A percentile compares a stretch with the other conserved stretches of the same genome.
These are phyloP conservation scores for Lolium perenne DNA, from an alignment of 176 grass and related monocot genomes.

Conservation along the genomic window DNA sequence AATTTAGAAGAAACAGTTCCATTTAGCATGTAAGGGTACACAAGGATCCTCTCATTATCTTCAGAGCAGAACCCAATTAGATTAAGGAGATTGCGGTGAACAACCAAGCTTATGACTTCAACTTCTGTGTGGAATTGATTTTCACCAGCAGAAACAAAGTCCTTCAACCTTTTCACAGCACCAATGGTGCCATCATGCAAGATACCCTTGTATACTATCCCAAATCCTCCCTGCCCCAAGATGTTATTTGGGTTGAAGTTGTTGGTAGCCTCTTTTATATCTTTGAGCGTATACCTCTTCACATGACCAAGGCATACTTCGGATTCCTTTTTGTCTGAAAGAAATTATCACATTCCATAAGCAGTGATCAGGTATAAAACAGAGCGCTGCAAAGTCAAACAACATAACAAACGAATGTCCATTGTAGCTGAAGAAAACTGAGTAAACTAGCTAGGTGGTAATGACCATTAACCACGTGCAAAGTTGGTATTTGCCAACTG, in stretches of 20 bases:
- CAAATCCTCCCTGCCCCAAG: constrained; percentile 84
- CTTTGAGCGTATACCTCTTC: constrained; percentile 67
- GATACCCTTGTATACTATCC: constrained; percentile 72
- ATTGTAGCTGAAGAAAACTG: background rate
- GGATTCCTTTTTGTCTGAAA: constrained; percentile 50
- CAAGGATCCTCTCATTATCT: constrained; percentile 74
- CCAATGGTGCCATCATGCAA: constrained; percentile 57
- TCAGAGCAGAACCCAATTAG: constrained; percentile 67
- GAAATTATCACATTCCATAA: constrained; percentile 12
- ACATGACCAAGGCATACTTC: constrained; percentile 69
- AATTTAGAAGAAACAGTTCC: constrained; percentile 85
- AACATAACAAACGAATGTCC: background rate
- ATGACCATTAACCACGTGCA: background rate
- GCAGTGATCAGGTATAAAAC: constrained; percentile 15
- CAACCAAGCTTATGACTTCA: constrained; percentile 84
- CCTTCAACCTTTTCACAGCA: constrained; percentile 77
- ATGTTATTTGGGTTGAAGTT: constrained; percentile 78
- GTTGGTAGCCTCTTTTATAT: constrained; percentile 69
- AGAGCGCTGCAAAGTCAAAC: background rate
- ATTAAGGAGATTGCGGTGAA: constrained; percentile 79
- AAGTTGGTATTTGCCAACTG: background rate
- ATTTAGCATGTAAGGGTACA: constrained; percentile 91
- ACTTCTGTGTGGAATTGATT: constrained; percentile 83
- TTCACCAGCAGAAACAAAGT: constrained; percentile 51
- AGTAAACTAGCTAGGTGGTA: background rate